Evolutionary conservation across 2,329 filamentous ascomycete species (phyloP).

Genomic region (Cladophialophora bantiana): DNA sequence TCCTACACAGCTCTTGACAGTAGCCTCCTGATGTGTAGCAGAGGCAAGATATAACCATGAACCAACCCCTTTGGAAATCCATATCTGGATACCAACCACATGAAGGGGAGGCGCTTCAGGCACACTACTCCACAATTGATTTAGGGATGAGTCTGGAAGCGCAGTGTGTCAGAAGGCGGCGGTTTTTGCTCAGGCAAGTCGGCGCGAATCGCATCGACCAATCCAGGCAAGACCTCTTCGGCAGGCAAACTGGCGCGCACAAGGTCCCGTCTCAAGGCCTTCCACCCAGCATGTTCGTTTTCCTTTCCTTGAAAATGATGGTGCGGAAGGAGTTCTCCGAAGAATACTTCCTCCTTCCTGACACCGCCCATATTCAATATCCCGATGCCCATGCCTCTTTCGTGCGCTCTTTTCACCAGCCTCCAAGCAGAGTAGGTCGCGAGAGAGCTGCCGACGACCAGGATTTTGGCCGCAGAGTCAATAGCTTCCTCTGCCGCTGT

Average conservation of each 20-base stretch:
- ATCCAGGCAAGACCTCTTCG: conserved; percentile 51
- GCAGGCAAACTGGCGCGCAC: conserved; percentile 53
- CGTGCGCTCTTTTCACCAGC: conserved; percentile 80
- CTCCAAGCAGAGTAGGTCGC: conserved; percentile 97
- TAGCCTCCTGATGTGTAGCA: background rate
- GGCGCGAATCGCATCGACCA: conserved; percentile 41
- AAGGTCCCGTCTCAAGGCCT: conserved; percentile 29
- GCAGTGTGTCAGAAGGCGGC: background rate
- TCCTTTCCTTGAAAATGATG: background rate
- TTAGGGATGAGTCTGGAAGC: background rate
- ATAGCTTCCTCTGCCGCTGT: conserved; percentile 78
- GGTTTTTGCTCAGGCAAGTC: background rate
- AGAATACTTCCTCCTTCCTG: conserved; percentile 54
- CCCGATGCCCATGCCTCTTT: conserved; percentile 82
- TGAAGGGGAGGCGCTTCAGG: background rate
- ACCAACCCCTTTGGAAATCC: background rate
- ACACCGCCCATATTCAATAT: conserved; percentile 76
- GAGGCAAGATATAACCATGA: background rate
- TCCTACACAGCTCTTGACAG: background rate
- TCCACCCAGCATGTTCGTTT: conserved; percentile 15
- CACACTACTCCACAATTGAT: background rate
- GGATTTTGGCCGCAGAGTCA: conserved; percentile 74
- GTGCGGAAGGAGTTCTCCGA: conserved; percentile 42
- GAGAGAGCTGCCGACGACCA: conserved; percentile 86
- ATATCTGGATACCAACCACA: background rate